A percentile compares a stretch with the other conserved stretches of the same genome.
These are phyloP conservation scores for Pseudogymnoascus sp. DNA, from an alignment of 2,329 filamentous ascomycete species.

Conservation along the genomic window DNA sequence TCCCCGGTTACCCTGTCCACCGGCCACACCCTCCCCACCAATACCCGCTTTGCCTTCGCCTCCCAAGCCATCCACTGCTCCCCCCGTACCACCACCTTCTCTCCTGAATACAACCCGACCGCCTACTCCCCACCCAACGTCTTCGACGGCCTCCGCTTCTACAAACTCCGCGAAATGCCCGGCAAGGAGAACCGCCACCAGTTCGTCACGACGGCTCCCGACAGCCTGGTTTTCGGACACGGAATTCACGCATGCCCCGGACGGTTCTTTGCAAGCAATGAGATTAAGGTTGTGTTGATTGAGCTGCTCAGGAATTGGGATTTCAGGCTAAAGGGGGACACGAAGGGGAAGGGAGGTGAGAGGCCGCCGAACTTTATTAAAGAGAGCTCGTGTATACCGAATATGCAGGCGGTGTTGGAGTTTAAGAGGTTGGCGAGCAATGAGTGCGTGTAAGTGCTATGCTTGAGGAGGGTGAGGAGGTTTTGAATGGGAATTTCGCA, in stretches of 20 bases:
- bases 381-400: conserved; percentile 12
- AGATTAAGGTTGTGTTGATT: conserved; percentile 33
- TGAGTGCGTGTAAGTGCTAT: background rate
- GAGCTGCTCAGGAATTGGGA: conserved; percentile 31
- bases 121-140: conserved; percentile 13
- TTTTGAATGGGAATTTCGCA: background rate
- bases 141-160: conserved; percentile 24
- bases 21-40: conserved; percentile 29
- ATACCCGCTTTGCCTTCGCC: conserved; percentile 26
- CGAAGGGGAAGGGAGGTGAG: conserved; percentile 71
- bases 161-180: conserved; percentile 17
- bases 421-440: conserved; percentile 14
- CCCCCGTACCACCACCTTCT: conserved; percentile 18
- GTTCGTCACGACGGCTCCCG: conserved; percentile 30
- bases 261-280: conserved; percentile 34
- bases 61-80: conserved; percentile 26
- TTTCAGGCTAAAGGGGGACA: conserved; percentile 54
- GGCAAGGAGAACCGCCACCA: conserved; percentile 29
- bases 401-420: conserved; percentile 18
- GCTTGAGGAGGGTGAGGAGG: background rate
- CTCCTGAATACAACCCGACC: conserved; percentile 23
- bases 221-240: conserved; percentile 34
- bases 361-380: conserved; percentile 50
- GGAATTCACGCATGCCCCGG: conserved; percentile 38
- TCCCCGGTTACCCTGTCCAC: conserved; percentile 28